Percentiles rank a stretch among this genome's conserved stretches.
phyloP scores from a whole-genome alignment of 2,329 filamentous ascomycete species.

The Calonectria pauciramosa region DNA sequence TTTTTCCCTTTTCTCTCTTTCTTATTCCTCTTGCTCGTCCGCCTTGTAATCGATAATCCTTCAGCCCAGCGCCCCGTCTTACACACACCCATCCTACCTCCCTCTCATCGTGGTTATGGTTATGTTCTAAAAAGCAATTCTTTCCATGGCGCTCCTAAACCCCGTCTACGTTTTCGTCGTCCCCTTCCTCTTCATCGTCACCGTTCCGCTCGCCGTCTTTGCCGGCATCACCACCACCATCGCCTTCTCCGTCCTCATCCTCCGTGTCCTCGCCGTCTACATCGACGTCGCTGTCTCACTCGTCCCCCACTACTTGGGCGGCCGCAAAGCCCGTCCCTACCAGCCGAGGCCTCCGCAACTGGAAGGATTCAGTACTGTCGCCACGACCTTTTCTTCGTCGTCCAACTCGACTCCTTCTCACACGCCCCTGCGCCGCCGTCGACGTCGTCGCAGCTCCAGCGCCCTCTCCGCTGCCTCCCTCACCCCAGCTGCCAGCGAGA shows the following conservation, averaged over 20 bases:
- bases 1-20: conserved; percentile 15
- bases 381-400: conserved; percentile 31
- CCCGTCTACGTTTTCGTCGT: conserved; percentile 69
- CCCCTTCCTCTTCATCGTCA: conserved; percentile 73
- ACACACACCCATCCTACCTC: conserved; percentile 10
- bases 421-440: conserved; percentile 41
- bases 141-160: conserved; percentile 65
- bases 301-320: conserved; percentile 67
- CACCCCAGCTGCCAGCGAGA: conserved; percentile 52
- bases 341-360: conserved; percentile 31
- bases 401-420: conserved; percentile 36
- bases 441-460: conserved; percentile 53
- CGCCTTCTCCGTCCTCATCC: conserved; percentile 71
- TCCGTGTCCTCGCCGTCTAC: conserved; percentile 73
- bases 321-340: conserved; percentile 51
- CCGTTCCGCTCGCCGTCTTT: conserved; percentile 73
- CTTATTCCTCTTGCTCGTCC: conserved; percentile 17
- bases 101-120: conserved; percentile 19
- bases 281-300: conserved; percentile 72
- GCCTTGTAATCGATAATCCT: conserved; percentile 4
- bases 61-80: conserved; percentile 18
- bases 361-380: conserved; percentile 2
- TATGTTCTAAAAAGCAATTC: conserved; percentile 37
- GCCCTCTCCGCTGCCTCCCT: conserved; percentile 50
- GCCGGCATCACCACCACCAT: conserved; percentile 74